phyloP scores from a whole-genome alignment of 2,329 filamentous ascomycete genomes.

The Paraphoma chrysanthemicola region DNA sequence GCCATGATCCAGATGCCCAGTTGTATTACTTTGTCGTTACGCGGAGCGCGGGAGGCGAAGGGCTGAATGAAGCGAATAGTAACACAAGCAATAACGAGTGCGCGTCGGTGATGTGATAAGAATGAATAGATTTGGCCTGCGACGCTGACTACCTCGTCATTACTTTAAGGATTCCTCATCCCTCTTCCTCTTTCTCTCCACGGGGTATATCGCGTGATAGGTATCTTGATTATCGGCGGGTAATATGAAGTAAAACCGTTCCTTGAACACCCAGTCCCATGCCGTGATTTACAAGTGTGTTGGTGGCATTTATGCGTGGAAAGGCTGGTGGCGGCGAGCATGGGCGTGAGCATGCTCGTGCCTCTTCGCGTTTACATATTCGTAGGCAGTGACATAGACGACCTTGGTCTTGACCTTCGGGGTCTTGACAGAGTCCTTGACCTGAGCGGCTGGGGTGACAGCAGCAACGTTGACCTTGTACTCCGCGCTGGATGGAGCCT shows the following conservation, averaged over 20 bases:
- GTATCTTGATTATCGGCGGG: conserved; percentile 34
- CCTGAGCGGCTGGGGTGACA: conserved; percentile 27
- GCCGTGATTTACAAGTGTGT: conserved; percentile 24
- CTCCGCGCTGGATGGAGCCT: conserved; percentile 14
- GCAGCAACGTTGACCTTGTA: conserved; percentile 29
- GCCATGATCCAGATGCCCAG: conserved; percentile 5
- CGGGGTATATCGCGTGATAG: conserved; percentile 39
- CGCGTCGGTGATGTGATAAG: conserved; percentile 33
- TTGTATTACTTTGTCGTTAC: conserved; percentile 1
- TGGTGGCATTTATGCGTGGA: conserved; percentile 38
- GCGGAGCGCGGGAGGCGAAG: conserved; percentile 14
- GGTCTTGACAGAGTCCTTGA: conserved; percentile 7
- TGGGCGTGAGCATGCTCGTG: conserved; percentile 43
- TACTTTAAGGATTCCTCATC: conserved; percentile 33
- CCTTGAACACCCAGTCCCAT: conserved; percentile 22
- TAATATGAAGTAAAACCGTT: conserved; percentile 27
- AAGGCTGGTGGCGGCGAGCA: conserved; percentile 37
- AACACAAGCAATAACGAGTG: conserved; percentile 35
- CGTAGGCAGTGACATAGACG: conserved; percentile 42
- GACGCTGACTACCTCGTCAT: conserved; percentile 48
- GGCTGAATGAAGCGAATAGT: conserved; percentile 13
- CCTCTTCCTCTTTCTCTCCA: conserved; percentile 24
- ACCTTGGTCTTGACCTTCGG: conserved; percentile 34
- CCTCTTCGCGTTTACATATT: conserved; percentile 42
- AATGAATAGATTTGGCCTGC: conserved; percentile 45